Base-by-base conservation (phyloP, 257 asterid genomes). In the Marsdenia floribunda region DNA sequence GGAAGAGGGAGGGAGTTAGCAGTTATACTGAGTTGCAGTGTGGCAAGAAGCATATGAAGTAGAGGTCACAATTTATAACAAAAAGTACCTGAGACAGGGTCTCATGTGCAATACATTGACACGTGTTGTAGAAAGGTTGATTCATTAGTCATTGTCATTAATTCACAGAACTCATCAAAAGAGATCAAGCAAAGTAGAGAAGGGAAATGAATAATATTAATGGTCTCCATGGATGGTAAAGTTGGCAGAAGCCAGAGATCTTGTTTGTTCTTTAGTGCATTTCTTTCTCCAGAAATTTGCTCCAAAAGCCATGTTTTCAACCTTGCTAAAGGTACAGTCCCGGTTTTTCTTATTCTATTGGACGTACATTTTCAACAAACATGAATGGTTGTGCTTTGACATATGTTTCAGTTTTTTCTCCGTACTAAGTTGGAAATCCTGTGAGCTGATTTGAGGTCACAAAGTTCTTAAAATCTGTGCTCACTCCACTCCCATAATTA, bases 41-140 rank as follows among this genome's bases (percentile, higher is more conserved):
- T 82, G 82, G 79, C 58, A 71, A 74, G 78, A 58, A 59, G 21
- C 76, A 73, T 73, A 24, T 68, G 86, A 77, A 79, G 80, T 53
- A 67, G 84, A 81, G 77, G 85, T 68, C 54, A 70, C 40, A 59
- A 87, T 87, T 90, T 90, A 90, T 90, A 87, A 50, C 55, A 13
- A 33, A 59, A 82, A 60, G 61, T 33, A 65, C 64, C 33, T 66
- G 37, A 35, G 46, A 24, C 37, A 80, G 75, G 70, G 75, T 64
- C 19, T 63, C 78, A 61, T 75, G 84, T 75, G 84, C 77, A 64
- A 80, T 13, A 47, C 40, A 58, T 0, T 11, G 77, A 87, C 88
- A 86, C 86, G 90, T 86, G 93, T 79, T 70, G 6, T 68, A 44
- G 71, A 26, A 24, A 69, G 60, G 80, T 69, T 79, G 91, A 82